Conservation (phyloP, 495 filamentous ascomycete species). For the Lichina pygmaea region DNA sequence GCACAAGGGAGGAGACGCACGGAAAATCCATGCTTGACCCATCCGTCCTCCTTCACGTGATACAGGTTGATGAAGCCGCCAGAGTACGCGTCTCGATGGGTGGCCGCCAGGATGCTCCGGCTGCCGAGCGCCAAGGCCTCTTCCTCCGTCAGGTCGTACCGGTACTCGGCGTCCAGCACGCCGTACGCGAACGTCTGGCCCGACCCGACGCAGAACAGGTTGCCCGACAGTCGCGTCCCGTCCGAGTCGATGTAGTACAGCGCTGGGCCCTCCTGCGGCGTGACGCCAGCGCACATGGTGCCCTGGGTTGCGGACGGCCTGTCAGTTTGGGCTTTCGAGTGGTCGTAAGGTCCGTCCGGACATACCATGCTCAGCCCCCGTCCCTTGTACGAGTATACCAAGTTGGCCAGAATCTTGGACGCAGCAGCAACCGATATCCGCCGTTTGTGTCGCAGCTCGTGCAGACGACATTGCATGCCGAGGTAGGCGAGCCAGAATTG, state of each 20-base stretch:
- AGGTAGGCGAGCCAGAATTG: slow-evolving; percentile 99
- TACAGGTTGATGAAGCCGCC: slow-evolving; percentile 97
- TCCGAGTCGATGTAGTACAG: slow-evolving; percentile 99
- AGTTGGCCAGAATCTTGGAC: slow-evolving; percentile 93
- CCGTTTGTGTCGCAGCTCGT: slow-evolving; percentile 97
- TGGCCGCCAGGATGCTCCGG: slow-evolving; percentile 84
- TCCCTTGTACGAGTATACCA: slow-evolving; percentile 95
- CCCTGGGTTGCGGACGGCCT: slow-evolving; percentile 15
- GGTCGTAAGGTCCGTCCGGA: too few relatives aligned
- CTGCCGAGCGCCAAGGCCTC: slow-evolving; percentile 77
- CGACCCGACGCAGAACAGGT: slow-evolving; percentile 92
- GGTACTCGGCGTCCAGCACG: slow-evolving; percentile 86
- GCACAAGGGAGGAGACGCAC: slow-evolving; percentile 6
- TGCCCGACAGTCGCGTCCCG: slow-evolving; percentile 73
- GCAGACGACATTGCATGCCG: slow-evolving; percentile 94
- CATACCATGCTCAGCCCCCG: slow-evolving; percentile 71
- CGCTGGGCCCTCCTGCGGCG: slow-evolving; percentile 81
- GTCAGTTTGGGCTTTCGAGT: not conserved
- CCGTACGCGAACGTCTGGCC: slow-evolving; percentile 98
- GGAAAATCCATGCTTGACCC: slow-evolving; percentile 93
- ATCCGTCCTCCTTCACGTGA: slow-evolving; percentile 93
- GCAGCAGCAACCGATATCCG: slow-evolving; percentile 92
- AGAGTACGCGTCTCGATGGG: slow-evolving; percentile 90
- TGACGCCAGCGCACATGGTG: slow-evolving; percentile 96
- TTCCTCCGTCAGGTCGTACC: slow-evolving; percentile 59